A percentile compares a stretch with the other conserved stretches of the same genome.
Conservation (phyloP, 2,329 filamentous ascomycete genomes). For the Pezicula carpinea region DNA sequence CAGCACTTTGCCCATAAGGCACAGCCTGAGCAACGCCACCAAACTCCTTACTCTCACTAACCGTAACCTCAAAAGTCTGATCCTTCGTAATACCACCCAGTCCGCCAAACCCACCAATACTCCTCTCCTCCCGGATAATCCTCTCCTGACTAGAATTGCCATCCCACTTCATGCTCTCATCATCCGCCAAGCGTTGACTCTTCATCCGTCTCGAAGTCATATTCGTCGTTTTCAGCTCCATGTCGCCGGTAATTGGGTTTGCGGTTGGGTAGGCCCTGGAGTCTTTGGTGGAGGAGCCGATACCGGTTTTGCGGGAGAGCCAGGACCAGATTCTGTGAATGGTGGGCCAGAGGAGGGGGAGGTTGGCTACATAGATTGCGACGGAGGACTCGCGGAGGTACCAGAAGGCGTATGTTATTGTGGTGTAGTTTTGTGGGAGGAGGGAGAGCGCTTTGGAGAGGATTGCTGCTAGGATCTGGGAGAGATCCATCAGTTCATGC, state of each 20-base stretch:
- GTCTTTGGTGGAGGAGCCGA: neutral
- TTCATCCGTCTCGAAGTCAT: neutral
- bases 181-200: neutral
- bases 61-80: neutral
- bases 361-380: slow-evolving; percentile 44
- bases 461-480: neutral
- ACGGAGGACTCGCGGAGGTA: slow-evolving; percentile 45
- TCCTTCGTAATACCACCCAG: neutral
- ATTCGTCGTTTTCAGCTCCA: neutral
- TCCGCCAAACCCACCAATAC: neutral
- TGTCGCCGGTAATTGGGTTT: neutral
- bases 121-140: neutral
- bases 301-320: neutral
- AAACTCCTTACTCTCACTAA: neutral
- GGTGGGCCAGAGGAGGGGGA: slow-evolving; percentile 40
- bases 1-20: too few relatives aligned
- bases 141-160: neutral
- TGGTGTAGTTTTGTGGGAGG: slow-evolving; percentile 6
- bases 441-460: neutral
- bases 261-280: neutral
- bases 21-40: too few relatives aligned
- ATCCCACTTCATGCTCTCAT: neutral
- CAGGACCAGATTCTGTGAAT: neutral
- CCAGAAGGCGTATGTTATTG: slow-evolving; percentile 31
- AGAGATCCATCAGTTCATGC: too few relatives aligned